These are phyloP conservation scores for Cordia subcordata DNA, from an alignment of 257 asterid genomes.

Conservation along the genomic window DNA sequence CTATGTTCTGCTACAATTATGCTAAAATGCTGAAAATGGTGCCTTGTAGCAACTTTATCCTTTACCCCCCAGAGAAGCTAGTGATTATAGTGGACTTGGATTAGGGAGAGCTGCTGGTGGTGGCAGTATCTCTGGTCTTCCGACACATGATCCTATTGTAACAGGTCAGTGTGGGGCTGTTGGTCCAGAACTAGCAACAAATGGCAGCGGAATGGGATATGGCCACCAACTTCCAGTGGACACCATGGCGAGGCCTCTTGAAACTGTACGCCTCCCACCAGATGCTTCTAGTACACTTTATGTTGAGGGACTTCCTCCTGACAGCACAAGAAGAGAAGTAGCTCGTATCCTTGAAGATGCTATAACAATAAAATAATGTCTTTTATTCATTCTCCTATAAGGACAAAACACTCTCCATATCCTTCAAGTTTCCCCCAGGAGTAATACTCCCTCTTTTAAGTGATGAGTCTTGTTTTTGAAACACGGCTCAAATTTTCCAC, in stretches of 20 bases:
- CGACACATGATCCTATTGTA: slow-evolving; percentile 25
- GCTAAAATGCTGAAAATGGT: slow-evolving; percentile 6
- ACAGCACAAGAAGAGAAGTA: slow-evolving; percentile 48
- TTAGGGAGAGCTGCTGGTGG: slow-evolving; percentile 22
- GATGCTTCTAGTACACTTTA: slow-evolving; percentile 56
- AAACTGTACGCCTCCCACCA: slow-evolving; percentile 40
- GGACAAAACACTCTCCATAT: no score
- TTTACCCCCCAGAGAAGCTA: slow-evolving; percentile 33
- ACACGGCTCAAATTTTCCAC: neutral
- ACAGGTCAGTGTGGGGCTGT: slow-evolving; percentile 22
- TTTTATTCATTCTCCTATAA: no score
- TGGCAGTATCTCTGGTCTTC: slow-evolving; percentile 28
- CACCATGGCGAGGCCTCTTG: slow-evolving; percentile 34
- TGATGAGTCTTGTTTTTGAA: neutral
- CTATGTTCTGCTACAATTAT: slow-evolving; percentile 9
- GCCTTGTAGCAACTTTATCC: slow-evolving; percentile 33
- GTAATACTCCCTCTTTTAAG: no score
- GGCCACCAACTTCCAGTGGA: slow-evolving; percentile 31
- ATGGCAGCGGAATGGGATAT: slow-evolving; percentile 30
- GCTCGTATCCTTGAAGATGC: slow-evolving; percentile 50
- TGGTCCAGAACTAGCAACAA: slow-evolving; percentile 28
- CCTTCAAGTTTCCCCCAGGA: no score
- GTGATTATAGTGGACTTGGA: slow-evolving; percentile 26
- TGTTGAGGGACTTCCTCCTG: slow-evolving; percentile 55
- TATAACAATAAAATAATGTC: slow-evolving; percentile 3